Evolutionary conservation across 2,329 filamentous ascomycete genomes (phyloP).

Genomic region (Akanthomyces uredinophilus): DNA sequence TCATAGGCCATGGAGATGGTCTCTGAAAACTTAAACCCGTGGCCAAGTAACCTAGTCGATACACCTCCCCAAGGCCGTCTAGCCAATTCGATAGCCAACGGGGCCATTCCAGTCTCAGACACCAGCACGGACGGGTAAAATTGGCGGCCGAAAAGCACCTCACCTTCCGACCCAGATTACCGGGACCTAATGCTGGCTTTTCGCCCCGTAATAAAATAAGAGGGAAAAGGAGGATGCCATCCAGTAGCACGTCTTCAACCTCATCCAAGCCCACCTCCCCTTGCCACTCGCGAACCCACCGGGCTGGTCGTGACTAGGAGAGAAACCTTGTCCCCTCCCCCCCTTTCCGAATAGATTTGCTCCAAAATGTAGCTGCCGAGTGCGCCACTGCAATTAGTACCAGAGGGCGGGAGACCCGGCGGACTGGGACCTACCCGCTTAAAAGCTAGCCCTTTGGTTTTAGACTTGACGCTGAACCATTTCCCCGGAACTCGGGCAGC

Average conservation of each 20-base stretch:
- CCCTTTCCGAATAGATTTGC: background rate
- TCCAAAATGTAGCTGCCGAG: background rate
- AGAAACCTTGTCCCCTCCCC: background rate
- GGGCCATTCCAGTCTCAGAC: slow-evolving; percentile 1
- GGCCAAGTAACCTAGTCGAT: too few species aligned
- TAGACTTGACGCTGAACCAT: slow-evolving; percentile 11
- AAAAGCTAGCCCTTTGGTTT: background rate
- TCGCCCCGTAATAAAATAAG: background rate
- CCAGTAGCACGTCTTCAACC: background rate
- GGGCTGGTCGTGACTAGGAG: background rate
- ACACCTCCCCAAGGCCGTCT: background rate
- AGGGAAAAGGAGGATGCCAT: background rate
- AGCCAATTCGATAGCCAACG: background rate
- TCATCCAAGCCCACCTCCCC: background rate
- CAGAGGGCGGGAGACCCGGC: slow-evolving; percentile 7
- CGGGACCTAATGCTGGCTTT: background rate
- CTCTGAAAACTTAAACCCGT: background rate
- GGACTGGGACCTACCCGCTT: slow-evolving; percentile 9
- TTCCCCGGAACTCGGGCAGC: slow-evolving; percentile 9
- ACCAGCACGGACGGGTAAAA: background rate
- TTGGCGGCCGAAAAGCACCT: background rate
- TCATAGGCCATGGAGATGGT: background rate
- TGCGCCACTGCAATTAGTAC: background rate
- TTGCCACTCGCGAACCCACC: background rate
- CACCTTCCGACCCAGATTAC: slow-evolving; percentile 9